Percentiles rank a stretch among this genome's conserved stretches.
Conservation (phyloP, 1,284 basidiomycete species). For the Boletus chippewaensis region DNA sequence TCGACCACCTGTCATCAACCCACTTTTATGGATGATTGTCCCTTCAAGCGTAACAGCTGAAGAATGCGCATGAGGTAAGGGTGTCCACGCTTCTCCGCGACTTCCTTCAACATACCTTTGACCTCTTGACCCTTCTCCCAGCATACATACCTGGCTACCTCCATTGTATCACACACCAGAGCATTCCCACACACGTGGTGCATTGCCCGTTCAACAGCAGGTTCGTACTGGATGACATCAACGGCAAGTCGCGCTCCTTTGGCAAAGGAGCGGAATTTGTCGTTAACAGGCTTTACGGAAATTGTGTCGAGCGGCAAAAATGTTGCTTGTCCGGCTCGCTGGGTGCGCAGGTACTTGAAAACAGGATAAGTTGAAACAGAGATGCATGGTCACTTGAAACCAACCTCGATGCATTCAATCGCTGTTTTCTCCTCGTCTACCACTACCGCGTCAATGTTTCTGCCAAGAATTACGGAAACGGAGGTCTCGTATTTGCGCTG, state of each 20-base stretch:
- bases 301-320: constrained; percentile 98
- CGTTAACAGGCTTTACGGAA: constrained; percentile 88
- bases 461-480: constrained; percentile 90
- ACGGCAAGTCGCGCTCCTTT: constrained; percentile 90
- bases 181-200: constrained; percentile 95
- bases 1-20: constrained; percentile 92
- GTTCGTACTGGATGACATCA: constrained; percentile 88
- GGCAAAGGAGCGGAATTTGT: constrained; percentile 89
- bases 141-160: constrained; percentile 83
- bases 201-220: constrained; percentile 86
- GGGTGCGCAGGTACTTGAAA: constrained; percentile 84
- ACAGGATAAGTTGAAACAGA: neutral
- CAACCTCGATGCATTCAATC: constrained; percentile 93
- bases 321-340: constrained; percentile 91
- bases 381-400: constrained; percentile 11
- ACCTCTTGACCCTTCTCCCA: constrained; percentile 95
- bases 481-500: constrained; percentile 90
- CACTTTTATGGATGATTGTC: constrained; percentile 95
- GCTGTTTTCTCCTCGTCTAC: constrained; percentile 96
- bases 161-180: constrained; percentile 92
- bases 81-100: neutral
- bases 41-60: constrained; percentile 95
- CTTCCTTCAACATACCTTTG: constrained; percentile 60
- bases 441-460: constrained; percentile 93
- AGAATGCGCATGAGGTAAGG: constrained; percentile 1